A percentile compares a stretch with the other conserved stretches of the same genome.
phyloP scores from a whole-genome alignment of 768 basidiomycete species.

The Podaxis rugospora region DNA sequence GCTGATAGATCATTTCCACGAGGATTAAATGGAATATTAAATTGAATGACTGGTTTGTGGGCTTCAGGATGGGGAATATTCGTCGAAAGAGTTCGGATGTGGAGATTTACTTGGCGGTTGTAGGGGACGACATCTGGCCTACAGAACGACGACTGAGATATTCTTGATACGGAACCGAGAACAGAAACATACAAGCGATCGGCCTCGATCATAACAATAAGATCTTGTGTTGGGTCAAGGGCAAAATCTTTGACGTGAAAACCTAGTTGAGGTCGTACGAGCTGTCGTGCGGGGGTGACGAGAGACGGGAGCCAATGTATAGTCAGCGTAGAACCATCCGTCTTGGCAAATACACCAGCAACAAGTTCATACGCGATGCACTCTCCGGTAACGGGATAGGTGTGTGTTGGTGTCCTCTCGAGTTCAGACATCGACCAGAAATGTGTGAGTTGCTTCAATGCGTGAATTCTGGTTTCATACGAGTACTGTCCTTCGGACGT shows the following conservation, averaged over 20 bases:
- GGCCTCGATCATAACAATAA: slow-evolving; percentile 39
- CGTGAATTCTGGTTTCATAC: neutral
- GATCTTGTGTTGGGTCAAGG: slow-evolving; percentile 62
- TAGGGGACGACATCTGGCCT: slow-evolving; percentile 6
- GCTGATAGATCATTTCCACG: slow-evolving; percentile 19
- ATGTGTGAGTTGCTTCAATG: neutral
- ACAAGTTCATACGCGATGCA: slow-evolving; percentile 56
- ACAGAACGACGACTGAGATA: slow-evolving; percentile 1
- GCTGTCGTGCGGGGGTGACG: slow-evolving; percentile 13
- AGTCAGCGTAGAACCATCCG: slow-evolving; percentile 17
- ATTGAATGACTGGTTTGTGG: slow-evolving; percentile 20
- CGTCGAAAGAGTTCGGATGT: slow-evolving; percentile 40
- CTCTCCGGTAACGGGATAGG: slow-evolving; percentile 13
- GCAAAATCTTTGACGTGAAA: slow-evolving; percentile 50
- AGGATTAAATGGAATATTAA: slow-evolving; percentile 19
- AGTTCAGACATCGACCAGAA: neutral
- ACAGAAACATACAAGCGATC: slow-evolving; percentile 10
- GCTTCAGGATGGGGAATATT: slow-evolving; percentile 41
- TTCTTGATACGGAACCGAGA: neutral
- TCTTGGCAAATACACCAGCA: slow-evolving; percentile 52
- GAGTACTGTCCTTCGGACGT: neutral
- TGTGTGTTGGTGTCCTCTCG: neutral
- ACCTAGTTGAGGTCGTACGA: slow-evolving; percentile 28
- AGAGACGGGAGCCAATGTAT: slow-evolving; percentile 22
- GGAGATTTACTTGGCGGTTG: slow-evolving; percentile 22